Evolutionary conservation across 2,329 filamentous ascomycete species (phyloP).

Genomic region (Hirsutella minnesotensis): DNA sequence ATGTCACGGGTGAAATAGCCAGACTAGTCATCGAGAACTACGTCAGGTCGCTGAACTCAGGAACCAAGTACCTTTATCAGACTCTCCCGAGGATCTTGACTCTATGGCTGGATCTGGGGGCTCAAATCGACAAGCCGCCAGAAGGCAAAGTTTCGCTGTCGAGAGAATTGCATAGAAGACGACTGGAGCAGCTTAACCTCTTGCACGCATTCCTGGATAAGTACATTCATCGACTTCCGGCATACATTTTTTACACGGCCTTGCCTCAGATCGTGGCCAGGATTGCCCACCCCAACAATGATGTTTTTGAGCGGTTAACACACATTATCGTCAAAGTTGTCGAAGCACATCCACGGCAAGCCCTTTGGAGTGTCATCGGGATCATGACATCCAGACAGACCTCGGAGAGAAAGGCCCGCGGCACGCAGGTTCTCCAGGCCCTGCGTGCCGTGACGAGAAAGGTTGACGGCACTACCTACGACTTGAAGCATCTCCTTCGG

Average conservation of each 20-base stretch:
- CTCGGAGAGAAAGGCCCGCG: slow-evolving; percentile 48
- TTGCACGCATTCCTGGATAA: slow-evolving; percentile 70
- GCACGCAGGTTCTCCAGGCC: slow-evolving; percentile 37
- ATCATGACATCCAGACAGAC: slow-evolving; percentile 70
- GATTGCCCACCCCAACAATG: slow-evolving; percentile 72
- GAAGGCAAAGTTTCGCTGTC: slow-evolving; percentile 42
- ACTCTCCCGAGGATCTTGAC: slow-evolving; percentile 86
- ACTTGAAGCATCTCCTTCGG: slow-evolving; percentile 60
- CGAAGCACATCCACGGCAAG: slow-evolving; percentile 75
- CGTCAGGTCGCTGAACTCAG: slow-evolving; percentile 71
- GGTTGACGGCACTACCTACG: slow-evolving; percentile 37
- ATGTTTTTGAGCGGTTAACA: slow-evolving; percentile 66
- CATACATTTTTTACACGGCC: slow-evolving; percentile 70
- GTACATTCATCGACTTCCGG: slow-evolving; percentile 60
- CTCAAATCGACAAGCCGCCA: slow-evolving; percentile 53
- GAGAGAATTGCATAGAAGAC: slow-evolving; percentile 37
- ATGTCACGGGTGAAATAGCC: slow-evolving; percentile 69
- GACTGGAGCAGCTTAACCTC: slow-evolving; percentile 54
- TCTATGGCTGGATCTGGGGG: slow-evolving; percentile 85
- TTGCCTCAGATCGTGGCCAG: slow-evolving; percentile 92
- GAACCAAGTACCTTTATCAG: slow-evolving; percentile 93
- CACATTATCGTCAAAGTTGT: slow-evolving; percentile 82
- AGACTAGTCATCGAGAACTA: slow-evolving; percentile 93
- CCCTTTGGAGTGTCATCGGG: slow-evolving; percentile 81
- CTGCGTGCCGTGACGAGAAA: slow-evolving; percentile 37